phyloP scores from a whole-genome alignment of 2,329 filamentous ascomycete species.

The Periconia sp. region DNA sequence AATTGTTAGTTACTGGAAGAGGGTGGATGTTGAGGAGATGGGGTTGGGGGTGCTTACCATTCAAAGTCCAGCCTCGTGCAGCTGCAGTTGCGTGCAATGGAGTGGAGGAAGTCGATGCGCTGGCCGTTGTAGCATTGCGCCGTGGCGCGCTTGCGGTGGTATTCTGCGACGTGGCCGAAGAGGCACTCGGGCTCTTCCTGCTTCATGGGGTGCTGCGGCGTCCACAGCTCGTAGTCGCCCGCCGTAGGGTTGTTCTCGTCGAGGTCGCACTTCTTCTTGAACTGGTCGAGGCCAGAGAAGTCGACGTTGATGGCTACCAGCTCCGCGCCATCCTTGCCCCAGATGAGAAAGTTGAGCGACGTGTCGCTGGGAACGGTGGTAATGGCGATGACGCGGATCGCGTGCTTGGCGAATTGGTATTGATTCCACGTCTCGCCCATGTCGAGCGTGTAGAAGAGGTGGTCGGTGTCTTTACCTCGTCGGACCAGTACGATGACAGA shows the following conservation, averaged over 20 bases:
- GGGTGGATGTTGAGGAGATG: not conserved
- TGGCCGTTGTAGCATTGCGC: conserved; percentile 80
- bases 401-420: conserved; percentile 69
- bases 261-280: conserved; percentile 70
- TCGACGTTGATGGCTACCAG: conserved; percentile 81
- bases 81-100: conserved; percentile 72
- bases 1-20: conserved; percentile 10
- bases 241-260: conserved; percentile 62
- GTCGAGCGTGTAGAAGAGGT: conserved; percentile 75
- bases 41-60: conserved; percentile 71
- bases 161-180: conserved; percentile 87
- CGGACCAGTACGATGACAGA: conserved; percentile 87
- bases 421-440: conserved; percentile 79
- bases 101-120: conserved; percentile 65
- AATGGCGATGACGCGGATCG: conserved; percentile 75
- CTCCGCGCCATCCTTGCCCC: conserved; percentile 64
- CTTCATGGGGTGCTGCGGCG: conserved; percentile 78
- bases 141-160: conserved; percentile 84
- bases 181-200: conserved; percentile 78
- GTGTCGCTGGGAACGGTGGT: conserved; percentile 87
- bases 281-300: conserved; percentile 70
- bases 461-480: conserved; percentile 67
- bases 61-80: conserved; percentile 88
- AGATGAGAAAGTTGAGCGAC: conserved; percentile 88
- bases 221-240: conserved; percentile 84